Evolutionary conservation across 1,139 yeast species (phyloP).

Genomic region (Scheffersomyces quercinus): DNA sequence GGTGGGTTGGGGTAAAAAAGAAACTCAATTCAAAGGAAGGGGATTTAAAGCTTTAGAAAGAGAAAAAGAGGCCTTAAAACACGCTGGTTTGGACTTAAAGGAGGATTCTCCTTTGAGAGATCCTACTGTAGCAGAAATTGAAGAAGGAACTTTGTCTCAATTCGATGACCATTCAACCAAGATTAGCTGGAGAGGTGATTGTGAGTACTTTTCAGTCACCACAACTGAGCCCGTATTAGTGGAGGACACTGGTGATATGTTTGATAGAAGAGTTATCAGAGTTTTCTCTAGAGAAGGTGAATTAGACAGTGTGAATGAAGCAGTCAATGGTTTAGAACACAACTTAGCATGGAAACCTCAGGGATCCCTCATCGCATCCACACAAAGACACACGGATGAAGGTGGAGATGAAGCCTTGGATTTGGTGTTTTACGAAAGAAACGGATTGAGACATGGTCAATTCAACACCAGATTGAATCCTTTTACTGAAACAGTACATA

Average conservation of each 20-base stretch:
- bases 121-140: slow-evolving; percentile 85
- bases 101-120: slow-evolving; percentile 68
- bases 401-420: slow-evolving; percentile 52
- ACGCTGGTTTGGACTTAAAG: slow-evolving; percentile 64
- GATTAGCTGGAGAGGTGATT: slow-evolving; percentile 95
- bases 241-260: slow-evolving; percentile 40
- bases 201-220: slow-evolving; percentile 75
- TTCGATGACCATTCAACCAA: slow-evolving; percentile 48
- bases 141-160: slow-evolving; percentile 61
- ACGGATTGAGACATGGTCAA: slow-evolving; percentile 90
- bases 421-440: slow-evolving; percentile 83
- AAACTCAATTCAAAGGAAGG: slow-evolving; percentile 93
- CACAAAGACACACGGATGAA: slow-evolving; percentile 59
- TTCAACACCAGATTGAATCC: slow-evolving; percentile 68
- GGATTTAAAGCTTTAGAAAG: slow-evolving; percentile 86
- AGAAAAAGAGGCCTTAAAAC: slow-evolving; percentile 56
- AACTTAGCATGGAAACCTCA: slow-evolving; percentile 86
- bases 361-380: slow-evolving; percentile 83
- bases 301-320: slow-evolving; percentile 84
- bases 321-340: slow-evolving; percentile 79
- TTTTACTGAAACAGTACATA: slow-evolving; percentile 43
- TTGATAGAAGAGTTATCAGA: slow-evolving; percentile 74
- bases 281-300: slow-evolving; percentile 80
- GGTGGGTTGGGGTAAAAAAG: slow-evolving; percentile 98
- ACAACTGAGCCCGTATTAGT: slow-evolving; percentile 55